phyloP scores from a whole-genome alignment of 2,329 filamentous ascomycete species.

The Sordariomycetes sp. region DNA sequence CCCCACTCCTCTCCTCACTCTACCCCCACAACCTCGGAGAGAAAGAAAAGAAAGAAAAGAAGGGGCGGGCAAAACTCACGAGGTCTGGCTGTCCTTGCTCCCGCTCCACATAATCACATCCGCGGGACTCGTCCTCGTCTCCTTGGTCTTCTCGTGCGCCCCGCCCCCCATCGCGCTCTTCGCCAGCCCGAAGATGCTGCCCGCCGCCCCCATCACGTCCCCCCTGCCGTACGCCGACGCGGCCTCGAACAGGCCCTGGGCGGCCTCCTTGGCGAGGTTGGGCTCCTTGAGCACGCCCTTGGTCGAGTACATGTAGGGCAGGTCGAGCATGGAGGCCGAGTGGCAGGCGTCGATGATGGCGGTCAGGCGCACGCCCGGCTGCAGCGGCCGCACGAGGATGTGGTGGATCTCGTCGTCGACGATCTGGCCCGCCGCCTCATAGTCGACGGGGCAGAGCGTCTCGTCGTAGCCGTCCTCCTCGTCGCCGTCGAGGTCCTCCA shows the following conservation, averaged over 20 bases:
- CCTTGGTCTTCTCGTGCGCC: constrained; percentile 60
- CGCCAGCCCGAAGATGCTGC: constrained; percentile 62
- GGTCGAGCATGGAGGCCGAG: constrained; percentile 44
- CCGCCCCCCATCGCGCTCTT: constrained; percentile 64
- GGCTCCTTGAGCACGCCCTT: constrained; percentile 64
- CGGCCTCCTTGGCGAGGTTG: constrained; percentile 62
- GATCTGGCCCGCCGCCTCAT: constrained; percentile 40
- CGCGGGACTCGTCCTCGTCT: constrained; percentile 78
- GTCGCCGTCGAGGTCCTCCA: constrained; percentile 43
- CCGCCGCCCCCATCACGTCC: constrained; percentile 68
- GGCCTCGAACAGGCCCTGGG: constrained; percentile 53
- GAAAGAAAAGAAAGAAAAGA: not conserved
- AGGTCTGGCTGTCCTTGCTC: constrained; percentile 82
- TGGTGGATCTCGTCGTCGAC: constrained; percentile 50
- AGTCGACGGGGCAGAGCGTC: constrained; percentile 47
- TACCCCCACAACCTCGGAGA: too few relatives aligned
- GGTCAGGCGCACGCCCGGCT: constrained; percentile 56
- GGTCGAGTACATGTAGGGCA: constrained; percentile 53
- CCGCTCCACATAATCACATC: constrained; percentile 93
- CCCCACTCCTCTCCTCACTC: too few relatives aligned
- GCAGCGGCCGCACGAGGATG: constrained; percentile 52
- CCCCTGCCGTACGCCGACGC: constrained; percentile 68
- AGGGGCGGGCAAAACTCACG: constrained; percentile 20
- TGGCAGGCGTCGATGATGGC: constrained; percentile 46
- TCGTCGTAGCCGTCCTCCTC: constrained; percentile 48